These are phyloP conservation scores for Saturnispora besseyi DNA, from an alignment of 805 yeast genomes.

Conservation along the genomic window DNA sequence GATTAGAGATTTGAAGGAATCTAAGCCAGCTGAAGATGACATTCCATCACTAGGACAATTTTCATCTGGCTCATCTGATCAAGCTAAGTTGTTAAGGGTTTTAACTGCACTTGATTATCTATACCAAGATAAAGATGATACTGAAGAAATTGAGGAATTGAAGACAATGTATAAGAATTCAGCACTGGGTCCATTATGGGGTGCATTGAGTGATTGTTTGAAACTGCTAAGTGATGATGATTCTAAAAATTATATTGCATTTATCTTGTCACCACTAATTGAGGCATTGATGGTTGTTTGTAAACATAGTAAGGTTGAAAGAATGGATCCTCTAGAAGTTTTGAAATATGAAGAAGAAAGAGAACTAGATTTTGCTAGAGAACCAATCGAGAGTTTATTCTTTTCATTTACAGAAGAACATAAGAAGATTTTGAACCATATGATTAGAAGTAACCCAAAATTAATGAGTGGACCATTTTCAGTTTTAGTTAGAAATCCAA, in stretches of 20 bases:
- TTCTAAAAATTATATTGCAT: slow-evolving; percentile 55
- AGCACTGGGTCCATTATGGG: slow-evolving; percentile 77
- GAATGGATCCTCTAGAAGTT: slow-evolving; percentile 44
- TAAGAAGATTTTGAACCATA: slow-evolving; percentile 75
- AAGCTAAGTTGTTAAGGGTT: slow-evolving; percentile 77
- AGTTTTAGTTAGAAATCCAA: slow-evolving; percentile 77
- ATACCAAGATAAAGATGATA: slow-evolving; percentile 39
- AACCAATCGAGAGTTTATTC: slow-evolving; percentile 70
- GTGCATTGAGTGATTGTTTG: slow-evolving; percentile 66
- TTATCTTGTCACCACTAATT: slow-evolving; percentile 74
- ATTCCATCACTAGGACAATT: slow-evolving; percentile 48
- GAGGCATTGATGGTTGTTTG: slow-evolving; percentile 96
- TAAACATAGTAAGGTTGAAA: slow-evolving; percentile 66
- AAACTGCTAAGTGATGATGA: slow-evolving; percentile 51
- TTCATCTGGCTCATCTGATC: slow-evolving; percentile 75
- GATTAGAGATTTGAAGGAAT: slow-evolving; percentile 34
- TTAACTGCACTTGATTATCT: slow-evolving; percentile 83
- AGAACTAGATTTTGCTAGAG: slow-evolving; percentile 57
- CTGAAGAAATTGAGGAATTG: slow-evolving; percentile 37
- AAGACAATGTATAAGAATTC: slow-evolving; percentile 56
- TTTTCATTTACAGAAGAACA: slow-evolving; percentile 85
- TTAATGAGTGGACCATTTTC: slow-evolving; percentile 95
- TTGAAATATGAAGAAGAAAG: slow-evolving; percentile 58
- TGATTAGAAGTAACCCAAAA: slow-evolving; percentile 86
- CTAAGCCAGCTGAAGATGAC: slow-evolving; percentile 36